Percentiles rank a stretch among this genome's conserved stretches.
phyloP scores from a whole-genome alignment of 148 eudicot genomes.

The Vaccinium myrtillus region DNA sequence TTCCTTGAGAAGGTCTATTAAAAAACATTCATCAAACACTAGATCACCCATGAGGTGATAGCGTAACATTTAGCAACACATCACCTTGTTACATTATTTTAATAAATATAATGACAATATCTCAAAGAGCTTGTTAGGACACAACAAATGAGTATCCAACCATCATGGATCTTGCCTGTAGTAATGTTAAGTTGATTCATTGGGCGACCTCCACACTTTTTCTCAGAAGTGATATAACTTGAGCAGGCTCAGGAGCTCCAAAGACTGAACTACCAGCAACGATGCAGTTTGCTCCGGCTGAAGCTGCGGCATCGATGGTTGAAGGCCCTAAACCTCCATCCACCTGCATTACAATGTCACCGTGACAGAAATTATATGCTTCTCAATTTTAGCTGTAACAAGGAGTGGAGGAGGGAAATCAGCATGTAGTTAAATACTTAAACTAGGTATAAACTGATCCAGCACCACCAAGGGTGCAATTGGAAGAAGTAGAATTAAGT shows the following conservation, averaged over 20 bases:
- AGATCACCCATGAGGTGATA: background rate
- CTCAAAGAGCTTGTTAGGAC: conserved; percentile 6
- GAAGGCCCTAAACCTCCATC: conserved; percentile 97
- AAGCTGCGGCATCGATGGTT: conserved; percentile 74
- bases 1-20: background rate
- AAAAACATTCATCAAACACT: background rate
- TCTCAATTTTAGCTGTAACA: background rate
- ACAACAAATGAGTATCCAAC: background rate
- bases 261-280: conserved; percentile 97
- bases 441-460: background rate
- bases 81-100: background rate
- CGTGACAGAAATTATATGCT: background rate
- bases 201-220: conserved; percentile 58
- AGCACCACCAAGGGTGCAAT: background rate
- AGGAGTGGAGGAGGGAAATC: background rate
- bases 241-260: conserved; percentile 82
- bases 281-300: conserved; percentile 95
- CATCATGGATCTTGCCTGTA: conserved; percentile 21
- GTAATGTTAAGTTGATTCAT: conserved; percentile 15
- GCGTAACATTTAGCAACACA: background rate
- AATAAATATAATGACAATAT: background rate
- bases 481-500: background rate
- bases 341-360: conserved; percentile 41
- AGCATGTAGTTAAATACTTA: background rate
- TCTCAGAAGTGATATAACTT: conserved; percentile 75